phyloP scores from a whole-genome alignment of 495 filamentous ascomycete genomes.

The Penicillium atrosanguineum region DNA sequence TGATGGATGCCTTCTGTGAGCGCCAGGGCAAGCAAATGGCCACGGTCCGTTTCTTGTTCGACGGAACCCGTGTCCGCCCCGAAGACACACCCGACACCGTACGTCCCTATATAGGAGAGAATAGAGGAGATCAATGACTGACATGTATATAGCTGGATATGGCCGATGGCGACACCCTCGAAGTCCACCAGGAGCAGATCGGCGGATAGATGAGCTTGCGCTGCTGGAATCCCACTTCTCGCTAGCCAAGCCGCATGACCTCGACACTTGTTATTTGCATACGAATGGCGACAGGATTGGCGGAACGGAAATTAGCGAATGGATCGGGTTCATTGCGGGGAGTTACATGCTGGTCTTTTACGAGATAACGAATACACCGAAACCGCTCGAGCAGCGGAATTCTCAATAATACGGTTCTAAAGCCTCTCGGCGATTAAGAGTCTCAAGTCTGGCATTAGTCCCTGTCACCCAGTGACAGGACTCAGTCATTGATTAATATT shows the following conservation, averaged over 20 bases:
- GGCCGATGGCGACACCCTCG: slow-evolving; percentile 92
- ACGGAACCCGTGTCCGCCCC: slow-evolving; percentile 85
- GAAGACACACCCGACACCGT: slow-evolving; percentile 90
- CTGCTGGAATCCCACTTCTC: not conserved
- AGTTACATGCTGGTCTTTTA: slow-evolving; percentile 14
- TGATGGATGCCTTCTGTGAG: slow-evolving; percentile 99
- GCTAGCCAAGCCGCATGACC: not conserved
- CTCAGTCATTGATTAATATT: not conserved
- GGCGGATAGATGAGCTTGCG: slow-evolving; percentile 54
- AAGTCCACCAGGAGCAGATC: slow-evolving; percentile 98
- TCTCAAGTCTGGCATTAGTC: not conserved
- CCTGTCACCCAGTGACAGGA: not conserved
- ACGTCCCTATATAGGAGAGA: slow-evolving; percentile 38
- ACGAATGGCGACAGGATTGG: not conserved
- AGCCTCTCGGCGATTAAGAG: not conserved
- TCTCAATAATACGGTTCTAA: slow-evolving; percentile 4
- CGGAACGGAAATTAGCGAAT: not conserved
- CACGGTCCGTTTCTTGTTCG: slow-evolving; percentile 94
- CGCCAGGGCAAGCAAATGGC: slow-evolving; percentile 81
- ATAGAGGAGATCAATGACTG: not conserved
- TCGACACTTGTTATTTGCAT: not conserved
- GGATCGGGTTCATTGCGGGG: slow-evolving; percentile 1
- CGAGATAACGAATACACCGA: slow-evolving; percentile 21
- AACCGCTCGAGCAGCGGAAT: not conserved
- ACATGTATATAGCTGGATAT: slow-evolving; percentile 73